Conservation (phyloP, 1,139 yeast species). For the Scheffersomyces titani region DNA sequence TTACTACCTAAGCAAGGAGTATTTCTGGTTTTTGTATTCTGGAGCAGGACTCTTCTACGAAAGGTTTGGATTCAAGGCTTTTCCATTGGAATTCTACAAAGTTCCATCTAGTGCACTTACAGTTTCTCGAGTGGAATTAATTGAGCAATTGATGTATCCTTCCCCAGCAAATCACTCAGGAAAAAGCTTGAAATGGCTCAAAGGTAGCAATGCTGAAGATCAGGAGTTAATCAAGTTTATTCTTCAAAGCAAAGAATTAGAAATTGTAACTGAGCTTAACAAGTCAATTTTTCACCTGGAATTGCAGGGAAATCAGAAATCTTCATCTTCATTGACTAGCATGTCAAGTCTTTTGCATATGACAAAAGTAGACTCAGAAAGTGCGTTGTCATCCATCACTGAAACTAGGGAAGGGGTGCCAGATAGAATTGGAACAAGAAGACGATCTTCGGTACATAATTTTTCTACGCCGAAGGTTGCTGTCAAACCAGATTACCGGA, state of each 20-base stretch:
- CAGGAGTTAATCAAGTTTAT: constrained; percentile 32
- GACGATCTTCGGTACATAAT: constrained; percentile 30
- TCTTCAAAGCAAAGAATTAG: constrained; percentile 38
- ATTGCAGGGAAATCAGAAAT: constrained; percentile 32
- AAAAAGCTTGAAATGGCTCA: constrained; percentile 32
- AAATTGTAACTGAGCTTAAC: constrained; percentile 39
- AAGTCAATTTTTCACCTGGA: constrained; percentile 37
- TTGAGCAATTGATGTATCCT: constrained; percentile 22
- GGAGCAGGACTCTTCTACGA: constrained; percentile 34
- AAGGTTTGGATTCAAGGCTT: constrained; percentile 40
- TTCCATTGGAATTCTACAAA: constrained; percentile 37
- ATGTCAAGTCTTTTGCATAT: constrained; percentile 26
- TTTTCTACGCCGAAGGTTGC: constrained; percentile 33
- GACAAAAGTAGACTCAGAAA: constrained; percentile 24
- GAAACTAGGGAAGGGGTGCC: constrained; percentile 8
- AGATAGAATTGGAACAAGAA: constrained; percentile 11
- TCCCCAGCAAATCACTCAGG: constrained; percentile 18
- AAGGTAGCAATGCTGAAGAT: constrained; percentile 27
- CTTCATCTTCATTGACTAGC: constrained; percentile 39
- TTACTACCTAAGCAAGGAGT: constrained; percentile 38
- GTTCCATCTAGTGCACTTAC: constrained; percentile 28
- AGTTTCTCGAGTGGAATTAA: constrained; percentile 18
- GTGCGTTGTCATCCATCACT: constrained; percentile 23
- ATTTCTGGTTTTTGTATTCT: constrained; percentile 39
- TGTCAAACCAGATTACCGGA: constrained; percentile 28